Conservation (phyloP, 2,329 filamentous ascomycete species). For the Cercospora sesami region DNA sequence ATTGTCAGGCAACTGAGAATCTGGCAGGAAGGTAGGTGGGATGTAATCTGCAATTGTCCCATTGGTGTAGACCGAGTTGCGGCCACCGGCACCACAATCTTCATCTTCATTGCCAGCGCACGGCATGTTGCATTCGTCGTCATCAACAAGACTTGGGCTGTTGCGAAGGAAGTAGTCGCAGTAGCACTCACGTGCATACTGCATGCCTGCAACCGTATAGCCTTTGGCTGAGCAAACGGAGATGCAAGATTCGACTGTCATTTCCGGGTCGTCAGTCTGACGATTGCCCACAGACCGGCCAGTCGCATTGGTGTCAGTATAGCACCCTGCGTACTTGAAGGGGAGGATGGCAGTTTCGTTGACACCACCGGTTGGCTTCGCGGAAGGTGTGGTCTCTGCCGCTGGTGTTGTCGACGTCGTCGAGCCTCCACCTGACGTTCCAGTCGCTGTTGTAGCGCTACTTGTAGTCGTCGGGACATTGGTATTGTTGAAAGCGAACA, state of each 20-base stretch:
- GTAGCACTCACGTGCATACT: conserved; percentile 38
- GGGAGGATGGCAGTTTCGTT: conserved; percentile 29
- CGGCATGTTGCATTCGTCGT: conserved; percentile 35
- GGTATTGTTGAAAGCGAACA: conserved; percentile 33
- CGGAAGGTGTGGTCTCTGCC: conserved; percentile 26
- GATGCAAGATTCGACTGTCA: conserved; percentile 34
- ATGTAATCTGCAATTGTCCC: conserved; percentile 25
- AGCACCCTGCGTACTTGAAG: conserved; percentile 32
- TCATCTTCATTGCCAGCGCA: conserved; percentile 35
- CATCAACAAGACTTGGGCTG: conserved; percentile 26
- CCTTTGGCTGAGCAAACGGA: conserved; percentile 32
- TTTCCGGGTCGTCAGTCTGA: conserved; percentile 22
- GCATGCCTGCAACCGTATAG: conserved; percentile 39
- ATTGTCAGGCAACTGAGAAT: conserved; percentile 24
- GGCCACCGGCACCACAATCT: conserved; percentile 35
- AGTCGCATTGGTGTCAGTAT: conserved; percentile 30
- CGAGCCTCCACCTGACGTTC: not conserved
- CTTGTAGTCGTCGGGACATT: conserved; percentile 18
- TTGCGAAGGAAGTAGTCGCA: conserved; percentile 37
- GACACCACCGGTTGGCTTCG: conserved; percentile 29
- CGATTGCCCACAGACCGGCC: conserved; percentile 24
- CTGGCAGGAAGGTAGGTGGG: conserved; percentile 22
- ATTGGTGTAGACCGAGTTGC: conserved; percentile 35
- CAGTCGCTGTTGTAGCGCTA: conserved; percentile 1
- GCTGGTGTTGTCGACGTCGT: conserved; percentile 13